Evolutionary conservation across 129 eudicot species (phyloP).

Genomic region (Erigeron canadensis): DNA sequence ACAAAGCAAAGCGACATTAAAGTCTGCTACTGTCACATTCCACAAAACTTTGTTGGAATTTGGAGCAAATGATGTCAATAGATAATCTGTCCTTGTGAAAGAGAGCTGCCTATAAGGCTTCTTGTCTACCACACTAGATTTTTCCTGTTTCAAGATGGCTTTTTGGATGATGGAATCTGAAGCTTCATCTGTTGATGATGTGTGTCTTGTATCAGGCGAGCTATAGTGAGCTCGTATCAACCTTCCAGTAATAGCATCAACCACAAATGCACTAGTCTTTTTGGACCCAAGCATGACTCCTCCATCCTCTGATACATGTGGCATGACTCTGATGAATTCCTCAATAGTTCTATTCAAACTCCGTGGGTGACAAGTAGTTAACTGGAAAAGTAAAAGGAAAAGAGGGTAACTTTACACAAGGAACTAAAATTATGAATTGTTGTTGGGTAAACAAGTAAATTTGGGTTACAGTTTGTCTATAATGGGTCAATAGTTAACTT

Average conservation of each 20-base stretch:
- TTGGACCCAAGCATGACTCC: slow-evolving; percentile 80
- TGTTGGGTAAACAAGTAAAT: too few relatives aligned
- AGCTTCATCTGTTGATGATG: slow-evolving; percentile 25
- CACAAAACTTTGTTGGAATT: slow-evolving; percentile 62
- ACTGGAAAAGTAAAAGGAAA: neutral
- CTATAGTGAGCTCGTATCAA: slow-evolving; percentile 44
- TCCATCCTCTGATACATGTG: slow-evolving; percentile 83
- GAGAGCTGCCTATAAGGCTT: slow-evolving; percentile 53
- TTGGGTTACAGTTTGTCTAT: too few relatives aligned
- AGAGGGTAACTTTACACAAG: slow-evolving; percentile 18
- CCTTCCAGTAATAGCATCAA: slow-evolving; percentile 76
- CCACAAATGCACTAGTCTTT: slow-evolving; percentile 65
- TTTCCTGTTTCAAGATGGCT: slow-evolving; percentile 31
- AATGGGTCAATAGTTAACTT: too few relatives aligned
- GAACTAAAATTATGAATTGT: neutral
- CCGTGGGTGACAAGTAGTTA: slow-evolving; percentile 35
- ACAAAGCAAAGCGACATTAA: slow-evolving; percentile 75
- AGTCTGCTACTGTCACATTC: slow-evolving; percentile 76
- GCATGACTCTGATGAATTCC: slow-evolving; percentile 69
- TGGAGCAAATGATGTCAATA: slow-evolving; percentile 54
- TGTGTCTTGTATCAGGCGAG: slow-evolving; percentile 39
- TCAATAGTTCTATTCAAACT: slow-evolving; percentile 54
- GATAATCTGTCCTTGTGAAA: slow-evolving; percentile 82
- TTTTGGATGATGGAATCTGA: slow-evolving; percentile 10
- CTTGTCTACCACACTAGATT: slow-evolving; percentile 19